These are phyloP conservation scores for Malassezia yamatoensis DNA, from an alignment of 1,284 basidiomycete species.

Conservation along the genomic window DNA sequence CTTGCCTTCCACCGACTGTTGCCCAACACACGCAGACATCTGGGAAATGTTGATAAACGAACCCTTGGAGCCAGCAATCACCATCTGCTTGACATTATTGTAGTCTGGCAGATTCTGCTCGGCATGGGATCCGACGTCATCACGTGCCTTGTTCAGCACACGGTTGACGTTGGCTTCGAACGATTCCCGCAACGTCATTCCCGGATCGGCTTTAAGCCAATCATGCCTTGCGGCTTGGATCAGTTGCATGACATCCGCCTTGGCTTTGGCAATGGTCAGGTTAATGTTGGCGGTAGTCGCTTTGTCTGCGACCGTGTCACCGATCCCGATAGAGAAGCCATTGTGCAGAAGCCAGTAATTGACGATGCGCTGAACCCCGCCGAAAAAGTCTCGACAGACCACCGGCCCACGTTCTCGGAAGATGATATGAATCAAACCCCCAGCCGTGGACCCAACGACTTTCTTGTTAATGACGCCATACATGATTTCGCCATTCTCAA, in stretches of 20 bases:
- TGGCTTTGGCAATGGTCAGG: conserved; percentile 69
- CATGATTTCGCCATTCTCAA: conserved; percentile 93
- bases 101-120: conserved; percentile 93
- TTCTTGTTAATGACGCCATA: conserved; percentile 96
- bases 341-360: conserved; percentile 99
- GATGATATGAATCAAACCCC: conserved; percentile 89
- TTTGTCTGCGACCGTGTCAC: conserved; percentile 90
- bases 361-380: conserved; percentile 84
- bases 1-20: conserved; percentile 94
- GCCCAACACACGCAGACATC: conserved; percentile 98
- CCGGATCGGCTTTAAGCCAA: conserved; percentile 52
- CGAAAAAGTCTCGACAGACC: conserved; percentile 81
- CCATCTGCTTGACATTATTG: conserved; percentile 99
- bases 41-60: conserved; percentile 93
- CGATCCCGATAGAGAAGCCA: conserved; percentile 97
- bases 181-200: conserved; percentile 98
- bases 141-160: conserved; percentile 89
- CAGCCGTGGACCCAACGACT: conserved; percentile 79
- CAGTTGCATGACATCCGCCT: conserved; percentile 50
- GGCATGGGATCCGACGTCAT: conserved; percentile 85
- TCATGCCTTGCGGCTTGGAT: conserved; percentile 43
- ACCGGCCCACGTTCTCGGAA: conserved; percentile 97
- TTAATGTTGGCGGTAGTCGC: conserved; percentile 75
- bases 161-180: conserved; percentile 87
- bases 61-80: conserved; percentile 95